Evolutionary conservation across 352 stramenopile species (phyloP).

Genomic region (Pythium monospermum): DNA sequence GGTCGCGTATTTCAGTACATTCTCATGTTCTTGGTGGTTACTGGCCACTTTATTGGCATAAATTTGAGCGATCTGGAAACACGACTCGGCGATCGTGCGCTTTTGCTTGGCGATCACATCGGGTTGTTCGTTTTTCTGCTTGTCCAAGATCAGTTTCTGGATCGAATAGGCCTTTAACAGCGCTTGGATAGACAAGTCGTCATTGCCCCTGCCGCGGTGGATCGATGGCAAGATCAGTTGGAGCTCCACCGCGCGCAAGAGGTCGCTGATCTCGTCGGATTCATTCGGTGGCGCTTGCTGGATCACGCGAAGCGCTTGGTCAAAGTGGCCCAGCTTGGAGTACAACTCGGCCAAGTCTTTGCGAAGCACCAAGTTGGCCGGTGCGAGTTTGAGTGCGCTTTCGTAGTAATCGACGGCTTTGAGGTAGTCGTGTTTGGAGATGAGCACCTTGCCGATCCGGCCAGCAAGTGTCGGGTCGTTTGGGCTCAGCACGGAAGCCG

Average conservation of each 20-base stretch:
- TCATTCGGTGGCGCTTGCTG: conserved; percentile 63
- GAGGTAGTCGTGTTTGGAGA: conserved; percentile 92
- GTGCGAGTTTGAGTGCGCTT: conserved; percentile 75
- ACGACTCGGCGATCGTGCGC: conserved; percentile 75
- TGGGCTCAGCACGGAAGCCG: conserved; percentile 47
- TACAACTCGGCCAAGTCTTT: conserved; percentile 90
- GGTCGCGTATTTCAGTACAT: conserved; percentile 76
- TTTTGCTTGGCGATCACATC: conserved; percentile 77
- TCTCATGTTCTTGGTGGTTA: conserved; percentile 54
- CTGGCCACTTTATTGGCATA: conserved; percentile 32
- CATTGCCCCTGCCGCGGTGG: conserved; percentile 60
- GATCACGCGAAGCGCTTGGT: conserved; percentile 78
- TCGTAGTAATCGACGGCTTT: conserved; percentile 94
- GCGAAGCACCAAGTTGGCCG: conserved; percentile 71
- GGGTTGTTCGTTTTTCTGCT: conserved; percentile 72
- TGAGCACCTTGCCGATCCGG: conserved; percentile 87
- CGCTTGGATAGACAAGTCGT: conserved; percentile 68
- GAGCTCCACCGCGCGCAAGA: conserved; percentile 66
- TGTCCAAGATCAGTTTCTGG: conserved; percentile 83
- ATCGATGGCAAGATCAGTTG: conserved; percentile 78
- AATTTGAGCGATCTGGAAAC: conserved; percentile 72
- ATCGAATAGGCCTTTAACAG: conserved; percentile 79
- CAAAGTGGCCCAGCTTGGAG: conserved; percentile 79
- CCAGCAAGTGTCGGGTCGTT: conserved; percentile 73
- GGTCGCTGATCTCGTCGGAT: conserved; percentile 61